Percentiles rank a stretch among this genome's conserved stretches.
These are phyloP conservation scores for Coemansia sp. DNA, from an alignment of 192 early-diverging fungal genomes.

Conservation along the genomic window DNA sequence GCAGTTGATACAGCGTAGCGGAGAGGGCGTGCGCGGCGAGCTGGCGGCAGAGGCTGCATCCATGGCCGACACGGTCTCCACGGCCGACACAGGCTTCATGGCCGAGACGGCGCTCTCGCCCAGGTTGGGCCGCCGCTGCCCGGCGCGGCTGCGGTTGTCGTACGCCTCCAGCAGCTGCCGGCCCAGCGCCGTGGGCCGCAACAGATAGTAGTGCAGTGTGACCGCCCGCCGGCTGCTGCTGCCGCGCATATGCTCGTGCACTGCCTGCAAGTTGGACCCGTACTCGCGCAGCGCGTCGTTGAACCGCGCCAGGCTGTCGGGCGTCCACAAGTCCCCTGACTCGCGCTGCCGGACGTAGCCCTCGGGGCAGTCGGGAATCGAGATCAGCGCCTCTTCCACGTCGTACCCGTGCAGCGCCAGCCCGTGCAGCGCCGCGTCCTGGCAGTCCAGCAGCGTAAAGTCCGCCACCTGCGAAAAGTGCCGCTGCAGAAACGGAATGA, in stretches of 20 bases:
- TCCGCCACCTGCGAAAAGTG: constrained; percentile 29
- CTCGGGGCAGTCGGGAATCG: constrained; percentile 47
- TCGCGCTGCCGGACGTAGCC: constrained; percentile 54
- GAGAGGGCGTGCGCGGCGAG: constrained; percentile 15
- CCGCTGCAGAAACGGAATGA: constrained; percentile 40
- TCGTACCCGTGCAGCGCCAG: constrained; percentile 57
- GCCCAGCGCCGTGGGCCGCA: constrained; percentile 58
- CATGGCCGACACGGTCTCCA: background rate
- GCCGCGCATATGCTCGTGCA: constrained; percentile 54
- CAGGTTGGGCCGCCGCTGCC: constrained; percentile 37
- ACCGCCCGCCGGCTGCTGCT: constrained; percentile 50
- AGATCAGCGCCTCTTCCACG: constrained; percentile 57
- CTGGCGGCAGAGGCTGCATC: background rate
- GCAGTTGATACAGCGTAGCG: constrained; percentile 42
- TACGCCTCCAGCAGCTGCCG: constrained; percentile 61
- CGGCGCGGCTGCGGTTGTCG: constrained; percentile 54
- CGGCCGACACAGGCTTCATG: no score
- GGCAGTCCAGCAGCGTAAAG: constrained; percentile 59
- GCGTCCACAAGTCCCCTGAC: constrained; percentile 58
- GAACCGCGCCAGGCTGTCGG: constrained; percentile 55
- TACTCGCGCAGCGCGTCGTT: constrained; percentile 60
- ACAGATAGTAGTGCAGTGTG: constrained; percentile 65
- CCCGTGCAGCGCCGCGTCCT: constrained; percentile 61
- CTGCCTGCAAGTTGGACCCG: constrained; percentile 64
- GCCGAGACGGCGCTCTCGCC: constrained; percentile 37